Conservation (phyloP, 2,329 filamentous ascomycete species). For the Cladophialophora yegresii region DNA sequence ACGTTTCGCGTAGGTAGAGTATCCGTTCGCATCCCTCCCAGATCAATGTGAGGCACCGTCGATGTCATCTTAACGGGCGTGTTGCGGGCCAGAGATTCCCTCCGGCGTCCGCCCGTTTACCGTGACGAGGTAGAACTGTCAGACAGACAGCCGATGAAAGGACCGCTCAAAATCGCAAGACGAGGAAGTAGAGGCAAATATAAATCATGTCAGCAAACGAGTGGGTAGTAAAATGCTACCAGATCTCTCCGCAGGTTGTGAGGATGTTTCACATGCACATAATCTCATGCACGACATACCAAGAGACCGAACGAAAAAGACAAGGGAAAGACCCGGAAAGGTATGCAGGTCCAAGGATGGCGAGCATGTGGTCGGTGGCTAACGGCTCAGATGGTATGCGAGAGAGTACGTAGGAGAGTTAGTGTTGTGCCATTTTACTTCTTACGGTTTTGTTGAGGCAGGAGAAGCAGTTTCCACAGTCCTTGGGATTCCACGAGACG, state of each 20-base stretch:
- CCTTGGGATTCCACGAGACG: neutral
- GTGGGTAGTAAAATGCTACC: neutral
- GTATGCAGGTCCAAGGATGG: neutral
- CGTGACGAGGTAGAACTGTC: neutral
- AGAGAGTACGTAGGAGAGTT: slow-evolving; percentile 3
- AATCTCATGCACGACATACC: slow-evolving; percentile 19
- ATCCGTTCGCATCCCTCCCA: neutral
- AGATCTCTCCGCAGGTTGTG: slow-evolving; percentile 1
- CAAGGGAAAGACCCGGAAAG: neutral
- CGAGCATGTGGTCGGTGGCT: slow-evolving; percentile 2
- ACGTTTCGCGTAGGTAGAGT: slow-evolving; percentile 9
- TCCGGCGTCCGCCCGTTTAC: neutral
- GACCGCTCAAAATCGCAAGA: neutral
- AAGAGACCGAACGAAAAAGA: slow-evolving; percentile 4
- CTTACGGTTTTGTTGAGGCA: slow-evolving; percentile 13
- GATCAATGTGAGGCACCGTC: neutral
- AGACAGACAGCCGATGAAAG: neutral
- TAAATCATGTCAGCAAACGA: neutral
- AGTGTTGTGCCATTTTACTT: neutral
- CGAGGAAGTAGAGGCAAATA: neutral
- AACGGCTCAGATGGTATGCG: neutral
- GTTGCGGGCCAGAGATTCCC: neutral
- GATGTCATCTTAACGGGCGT: neutral
- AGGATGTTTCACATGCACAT: slow-evolving; percentile 22
- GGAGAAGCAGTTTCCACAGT: slow-evolving; percentile 1